Percentiles rank a stretch among this genome's conserved stretches.
Conservation (phyloP, 352 stramenopile species). For the Aphanomyces euteiches region DNA sequence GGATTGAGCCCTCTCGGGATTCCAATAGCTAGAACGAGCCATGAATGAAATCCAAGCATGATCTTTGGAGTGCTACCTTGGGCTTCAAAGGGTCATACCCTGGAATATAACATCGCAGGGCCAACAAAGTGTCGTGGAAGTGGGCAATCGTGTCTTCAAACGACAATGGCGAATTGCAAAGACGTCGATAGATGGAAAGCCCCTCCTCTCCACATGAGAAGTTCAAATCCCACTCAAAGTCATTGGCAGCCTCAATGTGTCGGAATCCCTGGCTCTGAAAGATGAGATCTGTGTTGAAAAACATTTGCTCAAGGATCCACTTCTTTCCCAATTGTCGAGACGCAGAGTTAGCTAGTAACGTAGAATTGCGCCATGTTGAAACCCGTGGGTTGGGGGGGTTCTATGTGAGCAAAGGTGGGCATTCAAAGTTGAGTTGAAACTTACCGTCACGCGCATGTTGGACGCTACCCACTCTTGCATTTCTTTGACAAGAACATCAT, state of each 20-base stretch:
- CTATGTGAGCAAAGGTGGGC: not conserved
- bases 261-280: not conserved
- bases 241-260: not conserved
- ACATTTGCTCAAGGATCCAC: not conserved
- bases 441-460: not conserved
- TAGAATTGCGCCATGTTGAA: not conserved
- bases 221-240: not conserved
- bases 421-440: not conserved
- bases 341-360: not conserved
- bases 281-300: not conserved
- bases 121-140: too few species aligned
- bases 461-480: not conserved
- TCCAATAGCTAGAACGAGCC: too few species aligned
- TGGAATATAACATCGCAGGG: too few species aligned
- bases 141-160: too few species aligned
- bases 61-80: too few species aligned
- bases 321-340: not conserved
- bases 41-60: too few species aligned
- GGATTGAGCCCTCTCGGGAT: too few species aligned
- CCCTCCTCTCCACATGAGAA: not conserved
- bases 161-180: too few species aligned
- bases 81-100: too few species aligned
- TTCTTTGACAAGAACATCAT: conserved; percentile 1
- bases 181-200: too few species aligned
- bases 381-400: not conserved